A percentile compares a stretch with the other conserved stretches of the same genome.
Evolutionary conservation across 345 rosid genomes (phyloP).

Genomic region (Firmiana major): DNA sequence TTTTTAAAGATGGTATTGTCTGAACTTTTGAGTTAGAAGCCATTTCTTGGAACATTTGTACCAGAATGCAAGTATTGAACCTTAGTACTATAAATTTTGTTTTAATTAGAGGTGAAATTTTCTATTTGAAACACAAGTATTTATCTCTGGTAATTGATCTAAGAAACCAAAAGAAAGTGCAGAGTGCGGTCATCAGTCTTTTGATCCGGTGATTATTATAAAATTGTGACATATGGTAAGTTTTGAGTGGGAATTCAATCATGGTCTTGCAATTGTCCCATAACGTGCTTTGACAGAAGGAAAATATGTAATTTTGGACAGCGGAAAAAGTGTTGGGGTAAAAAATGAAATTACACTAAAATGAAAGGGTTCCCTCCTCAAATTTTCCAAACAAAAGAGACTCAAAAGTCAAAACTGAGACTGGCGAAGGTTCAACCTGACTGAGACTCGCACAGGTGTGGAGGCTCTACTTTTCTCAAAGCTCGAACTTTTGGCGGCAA

Average conservation of each 20-base stretch:
- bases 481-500: slow-evolving; percentile 21
- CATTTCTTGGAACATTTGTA: neutral
- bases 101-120: neutral
- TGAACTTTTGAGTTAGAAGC: no score
- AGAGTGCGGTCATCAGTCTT: neutral
- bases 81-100: neutral
- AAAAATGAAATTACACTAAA: neutral
- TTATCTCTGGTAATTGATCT: neutral
- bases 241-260: no score
- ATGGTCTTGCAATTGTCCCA: no score
- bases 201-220: no score
- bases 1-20: neutral
- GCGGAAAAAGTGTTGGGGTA: neutral
- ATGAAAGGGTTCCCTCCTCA: neutral
- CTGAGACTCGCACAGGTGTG: no score
- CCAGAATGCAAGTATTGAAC: neutral
- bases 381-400: neutral
- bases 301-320: neutral
- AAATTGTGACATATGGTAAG: no score
- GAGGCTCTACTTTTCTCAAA: slow-evolving; percentile 8
- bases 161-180: neutral
- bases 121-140: neutral
- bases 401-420: neutral
- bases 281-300: neutral
- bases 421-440: neutral